Evolutionary conservation across 163 green algal species (phyloP).

Genomic region (Scenedesmus sp.): DNA sequence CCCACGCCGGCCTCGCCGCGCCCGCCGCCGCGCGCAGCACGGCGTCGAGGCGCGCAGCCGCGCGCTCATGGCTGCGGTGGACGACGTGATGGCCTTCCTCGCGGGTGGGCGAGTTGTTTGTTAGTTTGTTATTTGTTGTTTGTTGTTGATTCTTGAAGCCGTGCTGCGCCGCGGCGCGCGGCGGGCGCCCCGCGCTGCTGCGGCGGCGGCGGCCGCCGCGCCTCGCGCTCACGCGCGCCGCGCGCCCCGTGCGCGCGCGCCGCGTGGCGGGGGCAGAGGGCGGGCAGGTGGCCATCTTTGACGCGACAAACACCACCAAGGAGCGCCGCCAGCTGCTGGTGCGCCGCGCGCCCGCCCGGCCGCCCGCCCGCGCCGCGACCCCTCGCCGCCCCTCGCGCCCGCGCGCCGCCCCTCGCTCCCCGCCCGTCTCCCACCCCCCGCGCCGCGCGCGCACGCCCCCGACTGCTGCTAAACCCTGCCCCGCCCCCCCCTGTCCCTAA

Average conservation of each 20-base stretch:
- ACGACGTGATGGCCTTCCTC: slow-evolving; percentile 57
- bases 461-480: no score
- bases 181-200: background rate
- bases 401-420: no score
- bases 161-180: background rate
- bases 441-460: no score
- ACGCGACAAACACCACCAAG: slow-evolving; percentile 96
- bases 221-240: background rate
- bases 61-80: slow-evolving; percentile 57
- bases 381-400: no score
- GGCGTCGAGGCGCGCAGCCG: slow-evolving; percentile 51
- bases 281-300: slow-evolving; percentile 93
- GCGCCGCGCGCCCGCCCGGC: no score
- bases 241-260: background rate
- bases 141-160: no score
- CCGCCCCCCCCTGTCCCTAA: no score
- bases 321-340: slow-evolving; percentile 81
- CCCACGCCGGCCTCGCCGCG: no score
- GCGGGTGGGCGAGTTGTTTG: slow-evolving; percentile 33
- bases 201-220: background rate
- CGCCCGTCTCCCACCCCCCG: no score
- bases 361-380: no score
- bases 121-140: no score
- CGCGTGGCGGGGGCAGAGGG: slow-evolving; percentile 52
- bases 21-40: slow-evolving; percentile 13